Evolutionary conservation across 1,284 basidiomycete species (phyloP), one percentile per base, ranked within the genome.

Genomic region (Ganoderma meredithae): DNA sequence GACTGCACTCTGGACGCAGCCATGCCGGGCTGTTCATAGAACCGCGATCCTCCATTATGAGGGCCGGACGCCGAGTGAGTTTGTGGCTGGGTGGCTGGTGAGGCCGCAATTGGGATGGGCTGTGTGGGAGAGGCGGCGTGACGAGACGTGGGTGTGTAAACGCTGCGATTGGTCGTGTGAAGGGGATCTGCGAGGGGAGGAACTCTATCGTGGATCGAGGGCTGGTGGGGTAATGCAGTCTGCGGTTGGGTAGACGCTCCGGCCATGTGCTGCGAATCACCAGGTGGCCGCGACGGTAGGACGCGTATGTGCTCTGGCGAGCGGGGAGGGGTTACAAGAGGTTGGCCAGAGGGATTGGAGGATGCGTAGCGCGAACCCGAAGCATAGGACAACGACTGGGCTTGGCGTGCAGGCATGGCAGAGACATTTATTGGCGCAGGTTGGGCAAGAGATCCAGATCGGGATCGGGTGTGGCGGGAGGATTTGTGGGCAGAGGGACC

Each of bases 291-390:
- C 25, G 78, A 79, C 60, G 78, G 78, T n/a, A 79, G 71, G 31
- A 79, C 66, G 15, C 77, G 74, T 47, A 79, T 79, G 70, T 75
- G 77, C 70, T 79, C 78, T 55, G 78, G 78, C 17, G 74, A 75
- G n/a, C 70, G 73, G 33, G 76, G 73, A 33, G 75, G 74, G 15
- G 70, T 66, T 12, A 64, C 69, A 36, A 66, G 58, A 25, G 58
- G 39, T 27, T 60, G 58, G 13, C 39, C 58, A 25, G 58, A 27
- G 17, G 55, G 69, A 7, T 64, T 60, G 27, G 62, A 58, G 52
- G 73, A 58, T 33, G 66, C 66, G 67, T 69, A 72, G 41, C 69
- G 68, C 44, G 70, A 69, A 47, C 66, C 69, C 31, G 77, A 75
- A 7, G 74, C 75, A 64, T 79, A 79, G 22, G 77, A 78, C 36